Percentiles rank a stretch among this genome's conserved stretches.
phyloP scores from a whole-genome alignment of 1,284 basidiomycete species.

The Boletus smithii region DNA sequence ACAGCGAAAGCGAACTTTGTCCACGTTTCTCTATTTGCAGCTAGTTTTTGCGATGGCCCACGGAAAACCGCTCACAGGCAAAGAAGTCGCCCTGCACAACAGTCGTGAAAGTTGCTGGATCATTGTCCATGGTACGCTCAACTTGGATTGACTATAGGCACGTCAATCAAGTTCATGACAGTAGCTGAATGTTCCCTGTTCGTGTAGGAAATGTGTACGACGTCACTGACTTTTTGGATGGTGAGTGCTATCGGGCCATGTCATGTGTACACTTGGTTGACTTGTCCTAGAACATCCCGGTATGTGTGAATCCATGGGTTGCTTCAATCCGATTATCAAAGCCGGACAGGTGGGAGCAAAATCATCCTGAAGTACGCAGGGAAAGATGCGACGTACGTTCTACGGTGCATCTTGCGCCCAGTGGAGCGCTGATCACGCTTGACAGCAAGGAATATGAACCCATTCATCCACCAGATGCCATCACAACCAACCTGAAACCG shows the following conservation, averaged over 20 bases:
- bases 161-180: background rate
- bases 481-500: constrained; percentile 75
- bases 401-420: background rate
- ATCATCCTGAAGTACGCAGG: constrained; percentile 73
- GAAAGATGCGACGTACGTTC: constrained; percentile 65
- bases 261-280: constrained; percentile 9
- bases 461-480: constrained; percentile 86
- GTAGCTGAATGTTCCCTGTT: constrained; percentile 5
- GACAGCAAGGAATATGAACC: constrained; percentile 66
- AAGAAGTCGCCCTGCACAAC: constrained; percentile 69
- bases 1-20: background rate
- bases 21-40: background rate
- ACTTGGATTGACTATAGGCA: background rate
- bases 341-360: constrained; percentile 49
- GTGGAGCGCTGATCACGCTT: background rate
- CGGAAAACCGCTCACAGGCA: constrained; percentile 28
- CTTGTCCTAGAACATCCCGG: constrained; percentile 61
- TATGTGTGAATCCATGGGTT: constrained; percentile 21
- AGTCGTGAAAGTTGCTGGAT: constrained; percentile 80
- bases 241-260: constrained; percentile 31
- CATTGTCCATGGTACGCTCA: constrained; percentile 71
- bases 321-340: background rate
- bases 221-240: constrained; percentile 72
- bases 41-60: constrained; percentile 16
- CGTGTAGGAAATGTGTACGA: constrained; percentile 63